Evolutionary conservation across 2,329 filamentous ascomycete genomes (phyloP).

Genomic region (Chalara sp.): DNA sequence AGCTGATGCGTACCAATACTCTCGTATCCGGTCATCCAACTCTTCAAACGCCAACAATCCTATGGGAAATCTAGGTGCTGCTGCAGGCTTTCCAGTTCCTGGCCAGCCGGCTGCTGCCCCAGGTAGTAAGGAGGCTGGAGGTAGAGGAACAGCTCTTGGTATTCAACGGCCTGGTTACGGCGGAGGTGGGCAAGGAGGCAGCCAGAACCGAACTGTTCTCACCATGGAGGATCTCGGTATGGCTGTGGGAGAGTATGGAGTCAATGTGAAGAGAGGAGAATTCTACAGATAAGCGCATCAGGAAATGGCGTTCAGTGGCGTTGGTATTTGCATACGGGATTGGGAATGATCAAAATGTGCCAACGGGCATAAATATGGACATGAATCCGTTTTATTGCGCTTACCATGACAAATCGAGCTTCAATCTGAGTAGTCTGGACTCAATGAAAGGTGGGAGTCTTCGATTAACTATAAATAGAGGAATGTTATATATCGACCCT

Average conservation of each 20-base stretch:
- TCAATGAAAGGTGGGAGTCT: no score
- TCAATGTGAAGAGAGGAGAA: conserved; percentile 95
- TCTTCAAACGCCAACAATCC: conserved; percentile 82
- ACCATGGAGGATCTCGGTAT: conserved; percentile 99
- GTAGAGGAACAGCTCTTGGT: conserved; percentile 40
- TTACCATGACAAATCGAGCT: no score
- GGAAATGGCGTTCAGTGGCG: not conserved
- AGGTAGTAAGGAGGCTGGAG: conserved; percentile 47
- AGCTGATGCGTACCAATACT: conserved; percentile 96
- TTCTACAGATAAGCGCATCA: conserved; percentile 66
- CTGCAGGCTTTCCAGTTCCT: conserved; percentile 60
- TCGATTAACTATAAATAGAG: no score
- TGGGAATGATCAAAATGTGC: no score
- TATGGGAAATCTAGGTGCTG: conserved; percentile 77
- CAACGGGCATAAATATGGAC: no score
- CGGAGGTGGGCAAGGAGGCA: conserved; percentile 82
- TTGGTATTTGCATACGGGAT: no score
- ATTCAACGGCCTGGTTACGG: conserved; percentile 70
- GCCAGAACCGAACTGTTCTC: conserved; percentile 85
- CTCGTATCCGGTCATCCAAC: conserved; percentile 88
- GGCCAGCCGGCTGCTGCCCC: conserved; percentile 54
- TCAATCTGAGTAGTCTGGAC: no score
- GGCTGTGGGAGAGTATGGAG: conserved; percentile 95
- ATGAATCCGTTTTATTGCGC: no score
- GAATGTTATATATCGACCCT: no score